These are phyloP conservation scores for Aureobasidium lini DNA, from an alignment of 2,329 filamentous ascomycete genomes.

Conservation along the genomic window DNA sequence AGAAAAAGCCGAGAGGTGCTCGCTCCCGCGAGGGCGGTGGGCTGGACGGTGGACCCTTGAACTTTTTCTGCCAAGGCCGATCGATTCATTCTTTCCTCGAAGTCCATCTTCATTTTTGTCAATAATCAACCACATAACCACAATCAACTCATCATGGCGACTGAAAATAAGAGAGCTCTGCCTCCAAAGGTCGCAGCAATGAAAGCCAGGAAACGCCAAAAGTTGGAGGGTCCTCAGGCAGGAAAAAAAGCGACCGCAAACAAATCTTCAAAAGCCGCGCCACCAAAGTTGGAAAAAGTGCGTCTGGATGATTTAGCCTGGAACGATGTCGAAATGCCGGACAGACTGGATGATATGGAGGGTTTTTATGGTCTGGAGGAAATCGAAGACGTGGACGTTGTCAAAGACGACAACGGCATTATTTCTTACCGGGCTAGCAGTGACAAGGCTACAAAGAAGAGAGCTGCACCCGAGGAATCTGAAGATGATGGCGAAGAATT, in stretches of 20 bases:
- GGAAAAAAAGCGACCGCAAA: constrained; percentile 13
- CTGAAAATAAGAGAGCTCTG: constrained; percentile 30
- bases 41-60: constrained; percentile 2
- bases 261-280: constrained; percentile 5
- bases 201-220: constrained; percentile 38
- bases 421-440: constrained; percentile 30
- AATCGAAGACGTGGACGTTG: constrained; percentile 82
- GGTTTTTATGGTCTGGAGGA: constrained; percentile 91
- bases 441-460: constrained; percentile 23
- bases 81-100: no score
- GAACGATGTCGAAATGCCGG: constrained; percentile 60
- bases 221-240: constrained; percentile 23
- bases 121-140: background rate
- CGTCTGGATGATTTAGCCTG: constrained; percentile 50
- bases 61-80: background rate
- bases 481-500: constrained; percentile 49
- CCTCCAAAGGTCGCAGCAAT: constrained; percentile 32
- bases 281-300: constrained; percentile 23
- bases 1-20: background rate
- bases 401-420: constrained; percentile 49
- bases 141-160: constrained; percentile 5
- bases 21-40: background rate
- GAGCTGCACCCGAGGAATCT: constrained; percentile 20
- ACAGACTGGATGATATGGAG: constrained; percentile 79
- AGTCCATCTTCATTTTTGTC: background rate